Evolutionary conservation across 352 stramenopile genomes (phyloP), one percentile per base, ranked within the genome.

Genomic region (Pythium dissotocum): DNA sequence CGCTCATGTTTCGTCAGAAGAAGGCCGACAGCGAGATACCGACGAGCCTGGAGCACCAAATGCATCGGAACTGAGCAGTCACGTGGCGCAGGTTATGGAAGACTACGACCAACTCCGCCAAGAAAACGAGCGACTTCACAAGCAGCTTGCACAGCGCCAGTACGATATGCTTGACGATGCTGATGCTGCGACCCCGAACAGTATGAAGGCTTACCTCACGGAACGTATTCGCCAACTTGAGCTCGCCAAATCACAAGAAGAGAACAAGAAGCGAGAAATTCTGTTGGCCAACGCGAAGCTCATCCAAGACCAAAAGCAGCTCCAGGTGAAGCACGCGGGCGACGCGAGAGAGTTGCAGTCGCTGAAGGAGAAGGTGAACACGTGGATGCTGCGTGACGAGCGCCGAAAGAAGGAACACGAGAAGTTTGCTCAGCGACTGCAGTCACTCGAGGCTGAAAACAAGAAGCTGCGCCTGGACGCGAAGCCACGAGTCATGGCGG

Each of bases 231-330:
- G 79, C 6, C 78, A 87, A 30, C 63, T 90, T 5, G 79, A 91
- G 18, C 55, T 77, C 14, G 67, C 67, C 10, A 81, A 83, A 53
- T 53, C 78, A 12, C 65, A 75, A 10, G 75, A 84, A 35, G 72
- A 81, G n/a, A 63, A 76, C 18, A 91, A 88, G 51, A 79, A 81
- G 10, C 72, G 83, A n/a, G 83, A 89, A 38, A 63, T 91, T 6
- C 67, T 91, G 30, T 63, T 91, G 9, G 74, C 85, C 16, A 91
- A 91, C 32, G 77, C 83, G 6, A 89, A 89, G 52, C 72, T 90
- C 28, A 77, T 88, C 14, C 83, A 89, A 57, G 79, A 88, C 12
- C 83, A 89, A 13, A 83, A 85, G 48, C 79, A 88, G 44, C 61
- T 86, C 5, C 78, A 86, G 24, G 64, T 81, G 21, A 77, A 73